Evolutionary conservation across 2,329 filamentous ascomycete species (phyloP), one percentile per base, ranked within the genome.

Genomic region (Lomentospora prolificans): DNA sequence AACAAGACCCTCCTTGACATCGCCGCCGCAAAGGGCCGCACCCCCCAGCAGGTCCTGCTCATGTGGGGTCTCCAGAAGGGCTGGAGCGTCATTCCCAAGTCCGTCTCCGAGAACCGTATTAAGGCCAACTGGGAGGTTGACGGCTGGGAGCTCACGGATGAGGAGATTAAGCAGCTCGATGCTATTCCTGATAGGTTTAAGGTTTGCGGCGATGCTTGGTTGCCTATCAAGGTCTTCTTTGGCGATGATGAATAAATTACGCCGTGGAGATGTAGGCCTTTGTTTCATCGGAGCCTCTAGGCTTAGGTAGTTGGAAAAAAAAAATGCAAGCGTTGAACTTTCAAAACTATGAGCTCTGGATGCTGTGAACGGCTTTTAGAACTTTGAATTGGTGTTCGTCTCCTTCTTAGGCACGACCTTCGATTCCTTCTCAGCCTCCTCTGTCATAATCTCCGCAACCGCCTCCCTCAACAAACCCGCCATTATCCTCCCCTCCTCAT

Each of bases 1-100:
- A 82, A 90, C 70, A 65, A 77, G 61, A 81, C 78, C 17, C 75
- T 90, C 25, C 72, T 78, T 57, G 71, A 76, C 58, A 73, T 90
- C 53, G 86, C 86, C 30, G 72, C 84, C 66, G 71, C 70, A 61
- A 87, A 87, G 73, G 79, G 79, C 66, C 84, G 84, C 75, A 83
- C 84, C 12, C 75, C 80, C 8, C 85, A 90, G 74, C 87, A 95
- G 76, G 81, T 90, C 54, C 73, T 94, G 64, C 73, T 95, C 60
- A 75, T 84, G 64, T 95, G 89, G 89, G 89, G 89, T 60, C 73
- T 95, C 56, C 82, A 87, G 68, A 84, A 90, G 66, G 89, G 86
- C 58, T 89, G 85, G 76, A 87, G 82, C 61, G 89, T 95, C 54
- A 90, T 95, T 64, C 89, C 89, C 64, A 95, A 95, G 79, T 87